A percentile compares a stretch with the other conserved stretches of the same genome.
These are phyloP conservation scores for Cryptococcus sp. DNA, from an alignment of 1,284 basidiomycete species.

Conservation along the genomic window DNA sequence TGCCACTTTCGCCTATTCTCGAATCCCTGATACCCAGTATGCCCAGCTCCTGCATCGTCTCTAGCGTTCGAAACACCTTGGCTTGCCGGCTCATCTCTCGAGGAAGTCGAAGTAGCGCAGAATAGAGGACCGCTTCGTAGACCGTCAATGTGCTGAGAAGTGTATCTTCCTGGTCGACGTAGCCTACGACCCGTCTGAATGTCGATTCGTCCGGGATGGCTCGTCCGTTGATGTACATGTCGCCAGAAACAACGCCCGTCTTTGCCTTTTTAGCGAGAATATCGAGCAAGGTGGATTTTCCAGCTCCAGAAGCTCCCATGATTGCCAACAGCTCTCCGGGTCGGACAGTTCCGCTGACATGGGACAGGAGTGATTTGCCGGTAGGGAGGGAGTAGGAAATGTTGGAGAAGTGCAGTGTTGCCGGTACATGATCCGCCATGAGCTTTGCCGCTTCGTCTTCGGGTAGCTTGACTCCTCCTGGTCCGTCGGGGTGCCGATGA, in stretches of 20 bases:
- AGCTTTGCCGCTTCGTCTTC: conserved; percentile 74
- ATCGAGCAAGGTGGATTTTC: conserved; percentile 93
- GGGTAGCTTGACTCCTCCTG: conserved; percentile 71
- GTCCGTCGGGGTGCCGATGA: conserved; percentile 56
- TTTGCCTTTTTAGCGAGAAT: conserved; percentile 88
- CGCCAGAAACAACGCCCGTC: conserved; percentile 67
- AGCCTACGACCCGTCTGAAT: conserved; percentile 83
- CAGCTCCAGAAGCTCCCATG: conserved; percentile 94
- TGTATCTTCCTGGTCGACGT: conserved; percentile 97
- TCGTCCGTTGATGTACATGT: conserved; percentile 79
- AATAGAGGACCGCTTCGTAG: conserved; percentile 93
- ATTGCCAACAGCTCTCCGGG: conserved; percentile 89
- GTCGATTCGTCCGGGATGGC: conserved; percentile 61
- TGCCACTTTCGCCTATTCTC: conserved; percentile 73
- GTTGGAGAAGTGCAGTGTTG: conserved; percentile 79
- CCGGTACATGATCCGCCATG: conserved; percentile 89
- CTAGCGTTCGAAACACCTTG: conserved; percentile 87
- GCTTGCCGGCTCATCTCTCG: conserved; percentile 90
- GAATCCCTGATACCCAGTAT: conserved; percentile 85
- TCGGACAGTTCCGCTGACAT: conserved; percentile 72
- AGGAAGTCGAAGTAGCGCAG: conserved; percentile 80
- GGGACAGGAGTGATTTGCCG: conserved; percentile 64
- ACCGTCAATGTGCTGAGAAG: conserved; percentile 94
- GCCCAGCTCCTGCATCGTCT: conserved; percentile 93
- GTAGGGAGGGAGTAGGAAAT: conserved; percentile 70